Evolutionary conservation across 306 rosid genomes (phyloP).

Genomic region (Quercus gilva): DNA sequence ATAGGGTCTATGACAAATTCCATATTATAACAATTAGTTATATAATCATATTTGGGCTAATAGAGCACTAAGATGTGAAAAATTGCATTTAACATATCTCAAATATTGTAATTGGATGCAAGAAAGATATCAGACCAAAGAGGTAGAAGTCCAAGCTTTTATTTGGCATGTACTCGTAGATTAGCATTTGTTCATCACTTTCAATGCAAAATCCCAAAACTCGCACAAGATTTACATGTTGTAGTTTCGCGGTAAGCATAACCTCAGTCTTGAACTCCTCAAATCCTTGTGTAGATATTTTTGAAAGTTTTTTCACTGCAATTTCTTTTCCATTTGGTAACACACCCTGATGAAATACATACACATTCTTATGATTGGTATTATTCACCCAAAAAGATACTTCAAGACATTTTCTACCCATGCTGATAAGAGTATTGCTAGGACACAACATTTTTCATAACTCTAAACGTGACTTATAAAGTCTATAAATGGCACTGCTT

Average conservation of each 20-base stretch:
- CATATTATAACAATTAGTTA: too few species aligned
- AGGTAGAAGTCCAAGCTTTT: slow-evolving; percentile 43
- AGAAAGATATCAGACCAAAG: slow-evolving; percentile 22
- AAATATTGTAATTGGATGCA: background rate
- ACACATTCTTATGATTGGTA: background rate
- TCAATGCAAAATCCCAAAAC: slow-evolving; percentile 37
- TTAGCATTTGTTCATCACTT: slow-evolving; percentile 39
- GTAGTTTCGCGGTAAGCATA: slow-evolving; percentile 38
- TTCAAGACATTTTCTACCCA: background rate
- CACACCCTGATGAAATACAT: slow-evolving; percentile 14
- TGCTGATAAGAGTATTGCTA: background rate
- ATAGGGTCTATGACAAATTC: too few species aligned
- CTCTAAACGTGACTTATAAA: too few species aligned
- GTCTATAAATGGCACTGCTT: too few species aligned
- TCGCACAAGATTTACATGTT: slow-evolving; percentile 48
- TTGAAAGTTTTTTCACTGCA: slow-evolving; percentile 47
- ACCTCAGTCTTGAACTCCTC: slow-evolving; percentile 55
- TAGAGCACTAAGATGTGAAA: too few species aligned
- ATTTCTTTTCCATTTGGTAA: slow-evolving; percentile 31
- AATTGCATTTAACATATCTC: background rate
- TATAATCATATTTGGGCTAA: too few species aligned
- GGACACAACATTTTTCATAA: too few species aligned
- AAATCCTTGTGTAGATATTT: slow-evolving; percentile 43
- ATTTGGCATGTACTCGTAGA: slow-evolving; percentile 52
- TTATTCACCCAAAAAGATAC: background rate